Evolutionary conservation across 805 yeast genomes (phyloP).

Genomic region (Dipodascopsis tothii): DNA sequence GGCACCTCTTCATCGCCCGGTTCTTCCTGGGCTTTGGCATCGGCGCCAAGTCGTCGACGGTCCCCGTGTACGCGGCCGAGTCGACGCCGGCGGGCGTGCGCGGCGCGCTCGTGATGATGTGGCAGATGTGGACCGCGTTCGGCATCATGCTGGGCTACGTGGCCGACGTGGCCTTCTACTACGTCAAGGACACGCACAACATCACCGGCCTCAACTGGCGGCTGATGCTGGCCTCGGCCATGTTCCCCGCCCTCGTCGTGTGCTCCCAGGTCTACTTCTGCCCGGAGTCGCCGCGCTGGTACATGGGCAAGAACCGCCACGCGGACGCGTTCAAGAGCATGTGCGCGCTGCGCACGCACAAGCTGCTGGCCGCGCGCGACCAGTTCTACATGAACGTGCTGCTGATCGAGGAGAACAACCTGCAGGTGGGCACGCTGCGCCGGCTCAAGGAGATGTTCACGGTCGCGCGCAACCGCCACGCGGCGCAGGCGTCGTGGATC

Average conservation of each 20-base stretch:
- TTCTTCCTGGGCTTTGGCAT: constrained; percentile 56
- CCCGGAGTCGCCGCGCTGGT: constrained; percentile 69
- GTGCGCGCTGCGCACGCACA: constrained; percentile 38
- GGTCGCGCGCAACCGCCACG: constrained; percentile 75
- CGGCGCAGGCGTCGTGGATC: constrained; percentile 69
- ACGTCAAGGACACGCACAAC: constrained; percentile 31
- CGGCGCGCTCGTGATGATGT: constrained; percentile 61
- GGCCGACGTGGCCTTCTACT: constrained; percentile 50
- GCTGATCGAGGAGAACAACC: constrained; percentile 38
- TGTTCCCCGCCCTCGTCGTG: constrained; percentile 51
- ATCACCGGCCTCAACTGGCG: constrained; percentile 42
- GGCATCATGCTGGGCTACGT: constrained; percentile 65
- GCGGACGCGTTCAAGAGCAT: constrained; percentile 46
- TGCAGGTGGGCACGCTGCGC: constrained; percentile 33
- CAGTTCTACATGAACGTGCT: constrained; percentile 51
- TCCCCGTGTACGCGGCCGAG: constrained; percentile 61
- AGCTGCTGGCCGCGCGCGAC: constrained; percentile 57
- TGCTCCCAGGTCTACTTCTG: constrained; percentile 46
- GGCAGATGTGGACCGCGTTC: constrained; percentile 71
- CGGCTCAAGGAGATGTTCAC: constrained; percentile 44
- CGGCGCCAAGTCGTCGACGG: constrained; percentile 61
- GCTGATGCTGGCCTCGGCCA: constrained; percentile 57
- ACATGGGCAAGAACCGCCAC: constrained; percentile 46
- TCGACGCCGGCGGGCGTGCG: constrained; percentile 50
- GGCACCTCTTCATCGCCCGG: constrained; percentile 53